Evolutionary conservation across 805 yeast species (phyloP).

Genomic region (Phaffomyces antillensis): DNA sequence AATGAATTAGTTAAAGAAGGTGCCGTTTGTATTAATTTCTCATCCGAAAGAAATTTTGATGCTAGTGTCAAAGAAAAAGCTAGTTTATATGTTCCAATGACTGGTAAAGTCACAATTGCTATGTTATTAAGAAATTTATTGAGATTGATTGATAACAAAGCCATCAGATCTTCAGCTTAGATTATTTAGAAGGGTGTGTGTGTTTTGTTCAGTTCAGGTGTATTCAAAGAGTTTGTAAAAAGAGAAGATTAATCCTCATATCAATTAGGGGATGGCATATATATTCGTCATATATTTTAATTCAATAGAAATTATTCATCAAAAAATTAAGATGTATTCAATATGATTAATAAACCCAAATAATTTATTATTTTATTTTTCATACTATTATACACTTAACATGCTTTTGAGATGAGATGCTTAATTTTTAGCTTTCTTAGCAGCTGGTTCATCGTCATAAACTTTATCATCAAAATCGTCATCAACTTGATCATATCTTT

Average conservation of each 20-base stretch:
- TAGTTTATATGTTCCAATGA: constrained; percentile 87
- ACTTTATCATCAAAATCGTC: constrained; percentile 48
- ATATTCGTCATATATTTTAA: not conserved
- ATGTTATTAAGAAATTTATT: constrained; percentile 88
- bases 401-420: not conserved
- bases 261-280: not conserved
- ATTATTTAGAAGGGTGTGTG: no score
- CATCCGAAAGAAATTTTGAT: constrained; percentile 81
- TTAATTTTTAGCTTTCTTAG: constrained; percentile 21
- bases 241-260: not conserved
- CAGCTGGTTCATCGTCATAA: constrained; percentile 31
- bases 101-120: constrained; percentile 93
- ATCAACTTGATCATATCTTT: constrained; percentile 66
- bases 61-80: constrained; percentile 81
- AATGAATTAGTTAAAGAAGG: constrained; percentile 75
- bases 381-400: no score
- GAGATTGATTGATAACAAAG: constrained; percentile 67
- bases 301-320: not conserved
- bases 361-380: not conserved
- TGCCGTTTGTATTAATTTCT: constrained; percentile 83
- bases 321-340: not conserved
- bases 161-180: not conserved
- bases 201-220: no score
- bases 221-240: no score
- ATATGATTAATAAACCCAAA: not conserved